A percentile compares a stretch with the other conserved stretches of the same genome.
phyloP scores from a whole-genome alignment of 176 grass and related monocot genomes.

The Ensete glaucum region DNA sequence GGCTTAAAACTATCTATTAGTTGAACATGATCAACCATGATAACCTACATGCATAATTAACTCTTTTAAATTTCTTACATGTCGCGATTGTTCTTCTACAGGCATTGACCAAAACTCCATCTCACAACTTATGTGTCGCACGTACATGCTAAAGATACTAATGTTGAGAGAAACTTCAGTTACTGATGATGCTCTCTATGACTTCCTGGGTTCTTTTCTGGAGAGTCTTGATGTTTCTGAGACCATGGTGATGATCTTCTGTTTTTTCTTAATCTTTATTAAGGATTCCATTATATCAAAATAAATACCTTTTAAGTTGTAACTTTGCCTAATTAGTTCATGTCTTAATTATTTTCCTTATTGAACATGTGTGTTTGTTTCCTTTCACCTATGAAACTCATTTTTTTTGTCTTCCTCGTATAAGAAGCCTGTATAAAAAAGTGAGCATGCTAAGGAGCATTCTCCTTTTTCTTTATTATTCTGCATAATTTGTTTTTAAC shows the following conservation, averaged over 20 bases:
- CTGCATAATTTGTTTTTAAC: background rate
- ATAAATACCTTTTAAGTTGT: no score
- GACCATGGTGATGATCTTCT: conserved; percentile 44
- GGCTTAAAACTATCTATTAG: no score
- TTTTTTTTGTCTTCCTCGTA: background rate
- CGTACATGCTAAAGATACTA: conserved; percentile 28
- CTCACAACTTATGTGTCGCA: conserved; percentile 38
- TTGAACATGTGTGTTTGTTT: background rate
- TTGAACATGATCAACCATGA: no score
- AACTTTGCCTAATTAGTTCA: no score
- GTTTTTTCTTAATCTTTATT: background rate
- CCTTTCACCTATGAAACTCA: background rate
- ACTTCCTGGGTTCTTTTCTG: conserved; percentile 42
- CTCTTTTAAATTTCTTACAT: background rate
- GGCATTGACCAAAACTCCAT: conserved; percentile 33
- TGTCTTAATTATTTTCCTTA: no score
- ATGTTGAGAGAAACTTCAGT: conserved; percentile 57
- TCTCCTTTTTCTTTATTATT: background rate
- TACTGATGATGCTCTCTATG: conserved; percentile 40
- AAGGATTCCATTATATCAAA: background rate
- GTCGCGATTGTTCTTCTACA: background rate
- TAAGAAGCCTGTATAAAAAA: background rate
- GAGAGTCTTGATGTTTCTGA: conserved; percentile 75
- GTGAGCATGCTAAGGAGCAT: background rate
- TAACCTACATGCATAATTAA: background rate